Evolutionary conservation across 2,329 filamentous ascomycete genomes (phyloP).

Genomic region (Sordariomycetes sp.): DNA sequence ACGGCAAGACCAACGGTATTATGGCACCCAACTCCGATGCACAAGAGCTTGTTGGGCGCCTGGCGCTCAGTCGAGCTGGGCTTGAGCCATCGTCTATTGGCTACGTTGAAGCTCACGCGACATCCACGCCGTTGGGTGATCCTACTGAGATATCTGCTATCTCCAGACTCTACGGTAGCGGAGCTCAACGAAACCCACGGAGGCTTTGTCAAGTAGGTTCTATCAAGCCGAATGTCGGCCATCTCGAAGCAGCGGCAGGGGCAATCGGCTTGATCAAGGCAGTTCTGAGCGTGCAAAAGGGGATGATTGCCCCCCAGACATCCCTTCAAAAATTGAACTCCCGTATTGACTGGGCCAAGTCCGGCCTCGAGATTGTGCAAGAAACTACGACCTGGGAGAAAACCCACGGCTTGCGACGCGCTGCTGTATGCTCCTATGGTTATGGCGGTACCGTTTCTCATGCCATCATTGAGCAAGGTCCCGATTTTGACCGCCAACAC

Average conservation of each 20-base stretch:
- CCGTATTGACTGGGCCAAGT: constrained; percentile 4
- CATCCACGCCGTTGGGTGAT: constrained; percentile 22
- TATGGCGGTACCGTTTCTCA: constrained; percentile 7
- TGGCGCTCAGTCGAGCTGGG: constrained; percentile 13
- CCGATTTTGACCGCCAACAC: too few relatives aligned
- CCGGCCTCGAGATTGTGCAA: constrained; percentile 3
- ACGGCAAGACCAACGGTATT: constrained; percentile 31
- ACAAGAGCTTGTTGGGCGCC: constrained; percentile 18
- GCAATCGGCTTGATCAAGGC: constrained; percentile 38
- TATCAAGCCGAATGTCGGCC: constrained; percentile 16
- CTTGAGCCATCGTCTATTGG: constrained; percentile 9
- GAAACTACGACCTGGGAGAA: constrained; percentile 2
- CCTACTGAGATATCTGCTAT: constrained; percentile 19
- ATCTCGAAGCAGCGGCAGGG: constrained; percentile 23
- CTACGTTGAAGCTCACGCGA: constrained; percentile 35
- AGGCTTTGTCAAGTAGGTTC: constrained; percentile 7
- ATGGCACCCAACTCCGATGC: constrained; percentile 33
- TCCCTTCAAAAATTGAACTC: constrained; percentile 3
- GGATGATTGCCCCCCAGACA: constrained; percentile 20
- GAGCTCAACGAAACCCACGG: constrained; percentile 7
- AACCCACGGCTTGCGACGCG: background rate
- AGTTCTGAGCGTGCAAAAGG: constrained; percentile 27
- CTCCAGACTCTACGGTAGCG: constrained; percentile 21
- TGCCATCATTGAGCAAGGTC: constrained; percentile 3
- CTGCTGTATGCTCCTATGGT: constrained; percentile 5